Evolutionary conservation across 805 yeast genomes (phyloP), one percentile per base, ranked within the genome.

Genomic region (Candida ascalaphidarum): DNA sequence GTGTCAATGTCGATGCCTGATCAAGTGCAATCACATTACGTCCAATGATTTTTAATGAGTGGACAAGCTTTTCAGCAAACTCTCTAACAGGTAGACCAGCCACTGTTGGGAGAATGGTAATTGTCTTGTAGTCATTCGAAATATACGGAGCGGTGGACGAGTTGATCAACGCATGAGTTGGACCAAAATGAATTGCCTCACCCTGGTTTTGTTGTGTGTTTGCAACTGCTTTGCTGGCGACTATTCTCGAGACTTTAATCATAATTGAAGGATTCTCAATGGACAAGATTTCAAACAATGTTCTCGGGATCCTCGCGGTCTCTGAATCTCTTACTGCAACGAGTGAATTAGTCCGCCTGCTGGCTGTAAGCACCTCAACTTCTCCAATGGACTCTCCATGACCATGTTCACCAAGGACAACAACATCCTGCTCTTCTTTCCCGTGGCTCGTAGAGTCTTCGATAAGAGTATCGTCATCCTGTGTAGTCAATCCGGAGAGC

Each of bases 311-410:
- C 48, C 96, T 68, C 0, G 95, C 96, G 17, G 89, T 65, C 52
- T 92, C 98, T 0, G 96, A 81, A 40, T 89, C 97, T 46, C 98
- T 65, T 0, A 89, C 82, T 0, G 97, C 95, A 22, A 84, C 74
- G 38, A 81, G 68, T 0, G 88, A 76, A 26, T 67, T 67, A 3
- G 74, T 68, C 48, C 94, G 69, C 32, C 76, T 68, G 8, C 80
- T 69, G 9, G 85, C 85, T 0, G 94, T 85, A 36, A 89, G 63
- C 3, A 89, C 96, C 51, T 89, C 98, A 7, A 92, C 80, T 53
- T 89, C 97, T 3, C 97, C 98, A 34, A 92, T 71, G 22, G 95
- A 81, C 42, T 85, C 94, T 5, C 96, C 96, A 50, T 86, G 95
- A 2, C 96, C 95, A 44, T 75, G 78, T 48, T 89, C 98, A 2